phyloP scores from a whole-genome alignment of 192 early-diverging fungal genomes.

The Jimgerdemannia lactiflua region DNA sequence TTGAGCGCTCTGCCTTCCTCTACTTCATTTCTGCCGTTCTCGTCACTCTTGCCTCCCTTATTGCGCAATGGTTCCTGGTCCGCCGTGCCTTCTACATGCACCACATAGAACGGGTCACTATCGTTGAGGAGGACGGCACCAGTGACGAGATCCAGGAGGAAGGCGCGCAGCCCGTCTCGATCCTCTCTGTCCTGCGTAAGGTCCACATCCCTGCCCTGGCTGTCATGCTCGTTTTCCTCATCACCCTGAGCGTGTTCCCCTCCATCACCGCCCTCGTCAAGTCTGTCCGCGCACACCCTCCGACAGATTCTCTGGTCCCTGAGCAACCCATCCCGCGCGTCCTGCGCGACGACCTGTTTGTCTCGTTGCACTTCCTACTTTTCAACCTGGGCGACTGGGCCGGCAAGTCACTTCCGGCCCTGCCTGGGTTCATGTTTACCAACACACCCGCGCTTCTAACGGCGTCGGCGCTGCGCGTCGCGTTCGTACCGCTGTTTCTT shows the following conservation, averaged over 20 bases:
- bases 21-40: slow-evolving; percentile 47
- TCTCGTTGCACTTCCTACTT: slow-evolving; percentile 69
- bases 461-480: slow-evolving; percentile 44
- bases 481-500: slow-evolving; percentile 70
- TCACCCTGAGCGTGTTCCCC: slow-evolving; percentile 73
- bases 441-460: slow-evolving; percentile 34
- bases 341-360: slow-evolving; percentile 56
- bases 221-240: slow-evolving; percentile 55
- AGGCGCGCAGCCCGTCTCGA: background rate
- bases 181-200: slow-evolving; percentile 12
- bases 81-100: slow-evolving; percentile 36
- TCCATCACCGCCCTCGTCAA: slow-evolving; percentile 70
- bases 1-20: slow-evolving; percentile 36
- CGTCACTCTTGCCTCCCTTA: slow-evolving; percentile 34
- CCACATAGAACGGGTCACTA: slow-evolving; percentile 28
- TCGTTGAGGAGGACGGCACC: background rate
- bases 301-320: background rate
- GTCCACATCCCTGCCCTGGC: slow-evolving; percentile 38
- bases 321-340: slow-evolving; percentile 14
- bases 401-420: slow-evolving; percentile 50
- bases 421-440: slow-evolving; percentile 37
- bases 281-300: slow-evolving; percentile 28
- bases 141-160: slow-evolving; percentile 6
- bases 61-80: slow-evolving; percentile 33
- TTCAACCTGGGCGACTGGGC: slow-evolving; percentile 75